Base-by-base conservation (phyloP, 805 yeast genomes). In the Debaryomyces prosopidis region DNA sequence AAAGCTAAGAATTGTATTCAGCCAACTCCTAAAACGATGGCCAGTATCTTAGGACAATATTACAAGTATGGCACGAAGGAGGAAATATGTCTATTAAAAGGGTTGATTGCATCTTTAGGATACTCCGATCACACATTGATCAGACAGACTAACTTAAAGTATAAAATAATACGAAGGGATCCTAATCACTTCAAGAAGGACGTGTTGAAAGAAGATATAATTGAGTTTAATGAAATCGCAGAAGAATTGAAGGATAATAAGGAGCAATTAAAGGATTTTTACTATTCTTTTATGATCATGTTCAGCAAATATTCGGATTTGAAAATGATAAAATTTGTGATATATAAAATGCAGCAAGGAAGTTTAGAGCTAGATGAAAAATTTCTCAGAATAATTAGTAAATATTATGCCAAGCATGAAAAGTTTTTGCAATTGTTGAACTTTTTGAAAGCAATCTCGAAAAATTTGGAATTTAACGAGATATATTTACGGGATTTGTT, bases 351-450 rank as follows among this genome's bases (percentile, higher is more conserved):
- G 66, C 60, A 58, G 15, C 39, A 53, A 14, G 60, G 65, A 40
- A 47, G 52, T 31, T 43, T 66, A 2, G 49, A 44, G 5, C 30
- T 63, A 43, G 39, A 57, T 39, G 40, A 55, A 46, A 32, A 54
- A 30, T 53, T 58, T 45, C 57, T 54, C 50, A 52, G 57, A 17
- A 37, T 62, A n/a, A 53, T 71, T 9, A 45, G 61, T 27, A 51
- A 52, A 11, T 60, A 61, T 31, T 69, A 63, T 43, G 54, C 52
- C 7, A 48, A 52, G 3, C 55, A 62, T 40, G 59, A 58, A 33
- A 59, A 64, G 43, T 70, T 65, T 38, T 45, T 68, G 11, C 60
- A 57, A 11, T 54, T 71, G 11, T 43, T 58, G n/a, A 53, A 57
- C 42, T 64, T 62, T 44, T 38, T 68, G 36, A 38, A 56, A 19